Percentiles rank a stretch among this genome's conserved stretches.
Evolutionary conservation across 2,329 filamentous ascomycete genomes (phyloP).

Genomic region (Cladosporium colombiae): DNA sequence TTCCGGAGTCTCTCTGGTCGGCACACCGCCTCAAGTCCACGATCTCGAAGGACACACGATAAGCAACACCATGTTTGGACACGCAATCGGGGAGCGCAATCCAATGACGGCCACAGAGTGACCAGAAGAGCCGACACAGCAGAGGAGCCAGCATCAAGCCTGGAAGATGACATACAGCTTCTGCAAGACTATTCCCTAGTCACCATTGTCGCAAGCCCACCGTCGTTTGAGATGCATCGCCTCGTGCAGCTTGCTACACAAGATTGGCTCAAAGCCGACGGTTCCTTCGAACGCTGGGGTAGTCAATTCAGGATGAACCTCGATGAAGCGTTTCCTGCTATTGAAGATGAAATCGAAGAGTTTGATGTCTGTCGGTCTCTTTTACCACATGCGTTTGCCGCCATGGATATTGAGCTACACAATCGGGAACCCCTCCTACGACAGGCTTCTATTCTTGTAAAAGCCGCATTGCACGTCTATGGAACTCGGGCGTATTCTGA

Average conservation of each 20-base stretch:
- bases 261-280: slow-evolving; percentile 37
- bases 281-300: slow-evolving; percentile 32
- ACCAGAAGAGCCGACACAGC: neutral
- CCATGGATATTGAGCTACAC: neutral
- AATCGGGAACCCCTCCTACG: neutral
- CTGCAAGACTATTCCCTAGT: slow-evolving; percentile 45
- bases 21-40: neutral
- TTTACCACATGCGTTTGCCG: neutral
- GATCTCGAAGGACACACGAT: neutral
- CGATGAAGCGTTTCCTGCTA: neutral
- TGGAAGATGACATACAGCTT: slow-evolving; percentile 39
- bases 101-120: neutral
- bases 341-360: too few relatives aligned
- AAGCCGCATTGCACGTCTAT: neutral
- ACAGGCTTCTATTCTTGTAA: neutral
- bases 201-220: slow-evolving; percentile 20
- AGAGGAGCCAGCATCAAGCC: slow-evolving; percentile 16
- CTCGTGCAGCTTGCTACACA: slow-evolving; percentile 45
- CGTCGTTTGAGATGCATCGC: slow-evolving; percentile 45
- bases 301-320: slow-evolving; percentile 23
- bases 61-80: neutral
- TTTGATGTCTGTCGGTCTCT: neutral
- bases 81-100: neutral
- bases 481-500: neutral
- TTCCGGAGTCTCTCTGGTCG: neutral